Evolutionary conservation across 768 basidiomycete genomes (phyloP), one percentile per base, ranked within the genome.

Genomic region (Lactarius vividus): DNA sequence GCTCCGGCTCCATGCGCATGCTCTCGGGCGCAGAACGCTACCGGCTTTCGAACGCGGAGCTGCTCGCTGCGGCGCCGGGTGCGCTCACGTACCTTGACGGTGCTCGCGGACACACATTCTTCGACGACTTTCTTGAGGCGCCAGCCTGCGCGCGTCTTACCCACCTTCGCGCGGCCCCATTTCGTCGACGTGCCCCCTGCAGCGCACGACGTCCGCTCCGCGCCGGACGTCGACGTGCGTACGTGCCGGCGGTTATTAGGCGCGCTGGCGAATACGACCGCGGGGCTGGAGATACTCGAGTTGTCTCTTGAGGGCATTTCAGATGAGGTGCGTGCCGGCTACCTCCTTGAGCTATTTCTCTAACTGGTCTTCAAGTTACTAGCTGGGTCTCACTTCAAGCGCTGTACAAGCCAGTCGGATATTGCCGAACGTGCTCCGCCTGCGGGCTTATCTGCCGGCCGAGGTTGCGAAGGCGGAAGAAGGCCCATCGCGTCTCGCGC

Each of bases 391-490:
- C 57, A 23, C 40, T 31, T 44, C 66, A 77, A 73, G 66, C 69
- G n/a, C 70, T 77, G 29, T 74, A 75, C 62, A 74, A 72, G 61
- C 74, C 75, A 9, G 62, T 76, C 26, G 57, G 65, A 9, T 53
- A 29, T 67, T 77, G 5, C 67, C 73, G 2, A 72, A 73, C 26
- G 72, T 72, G 52, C 71, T 77, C 39, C 71, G 69, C 16, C 59
- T 77, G 58, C 23, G 76, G 74, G 62, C 81, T 79, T 11, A 75
- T 74, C 57, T 80, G 69, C 63, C 80, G 74, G 9, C 80, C 71
- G 74, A 79, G 63, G 28, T 77, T 62, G 39, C 23, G 1, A 33
- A 81, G 77, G 71, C 79, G 77, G 71, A 77, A 73, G 52, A 63
- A 42, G 53, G 58, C 40, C 72, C 70, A 39, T 72, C 75, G 65